These are phyloP conservation scores for Colletotrichum sp. DNA, from an alignment of 2,329 filamentous ascomycete genomes.

Conservation along the genomic window DNA sequence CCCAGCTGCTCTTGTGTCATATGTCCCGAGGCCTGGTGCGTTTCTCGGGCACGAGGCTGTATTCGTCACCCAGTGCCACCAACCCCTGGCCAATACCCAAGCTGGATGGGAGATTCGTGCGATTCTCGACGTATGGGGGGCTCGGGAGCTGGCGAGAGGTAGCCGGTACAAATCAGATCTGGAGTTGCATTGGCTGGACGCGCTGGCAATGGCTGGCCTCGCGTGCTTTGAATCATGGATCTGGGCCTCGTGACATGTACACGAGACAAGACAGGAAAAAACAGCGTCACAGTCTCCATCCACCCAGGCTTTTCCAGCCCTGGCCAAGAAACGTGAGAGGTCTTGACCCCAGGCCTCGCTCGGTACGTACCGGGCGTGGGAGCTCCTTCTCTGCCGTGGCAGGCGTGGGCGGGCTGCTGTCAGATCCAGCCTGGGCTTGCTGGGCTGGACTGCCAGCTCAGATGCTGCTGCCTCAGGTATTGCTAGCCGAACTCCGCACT, in stretches of 20 bases:
- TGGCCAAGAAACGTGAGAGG: neutral
- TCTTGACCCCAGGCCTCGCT: neutral
- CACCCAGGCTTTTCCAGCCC: neutral
- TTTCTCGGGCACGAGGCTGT: constrained; percentile 9
- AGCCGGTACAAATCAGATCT: neutral
- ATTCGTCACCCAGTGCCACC: neutral
- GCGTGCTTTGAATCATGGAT: neutral
- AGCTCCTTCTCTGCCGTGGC: neutral
- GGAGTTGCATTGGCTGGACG: neutral
- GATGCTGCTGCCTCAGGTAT: neutral
- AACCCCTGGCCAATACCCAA: neutral
- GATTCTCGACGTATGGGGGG: neutral
- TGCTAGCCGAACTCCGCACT: neutral
- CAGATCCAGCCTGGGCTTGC: neutral
- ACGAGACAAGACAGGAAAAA: neutral
- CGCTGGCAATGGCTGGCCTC: neutral
- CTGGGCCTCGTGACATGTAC: neutral
- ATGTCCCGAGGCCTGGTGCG: neutral
- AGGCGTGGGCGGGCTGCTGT: neutral
- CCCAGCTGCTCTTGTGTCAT: neutral
- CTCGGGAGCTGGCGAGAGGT: neutral
- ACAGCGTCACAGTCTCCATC: neutral
- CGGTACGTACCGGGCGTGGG: neutral
- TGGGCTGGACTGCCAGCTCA: neutral
- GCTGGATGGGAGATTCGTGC: neutral